These are phyloP conservation scores for Candida tetrigidarum DNA, from an alignment of 1,139 yeast genomes.

Conservation along the genomic window DNA sequence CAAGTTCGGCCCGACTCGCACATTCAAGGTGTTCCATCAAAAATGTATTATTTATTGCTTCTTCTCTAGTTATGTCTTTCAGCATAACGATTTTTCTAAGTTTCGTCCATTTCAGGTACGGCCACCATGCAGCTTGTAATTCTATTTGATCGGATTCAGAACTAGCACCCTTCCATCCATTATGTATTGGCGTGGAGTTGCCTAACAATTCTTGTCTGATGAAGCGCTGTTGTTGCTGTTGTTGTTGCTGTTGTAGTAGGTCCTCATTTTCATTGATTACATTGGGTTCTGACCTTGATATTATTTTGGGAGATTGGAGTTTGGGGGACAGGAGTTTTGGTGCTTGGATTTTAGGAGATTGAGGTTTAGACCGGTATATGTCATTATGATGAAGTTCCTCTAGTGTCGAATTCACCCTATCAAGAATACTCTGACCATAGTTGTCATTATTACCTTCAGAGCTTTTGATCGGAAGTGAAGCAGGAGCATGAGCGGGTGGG, in stretches of 20 bases:
- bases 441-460: not conserved
- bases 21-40: constrained; percentile 26
- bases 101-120: constrained; percentile 28
- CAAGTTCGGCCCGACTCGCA: constrained; percentile 23
- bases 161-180: not conserved
- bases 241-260: not conserved
- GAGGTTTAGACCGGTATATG: not conserved
- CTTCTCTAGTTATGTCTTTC: constrained; percentile 21
- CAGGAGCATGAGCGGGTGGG: not conserved
- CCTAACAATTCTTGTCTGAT: not conserved
- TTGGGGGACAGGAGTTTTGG: not conserved
- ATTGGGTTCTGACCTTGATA: not conserved
- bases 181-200: constrained; percentile 1
- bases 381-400: constrained; percentile 11
- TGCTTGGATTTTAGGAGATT: not conserved
- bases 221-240: not conserved
- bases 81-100: constrained; percentile 25
- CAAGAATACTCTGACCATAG: constrained; percentile 14
- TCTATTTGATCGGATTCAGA: not conserved
- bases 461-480: not conserved
- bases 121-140: constrained; percentile 22
- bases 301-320: not conserved
- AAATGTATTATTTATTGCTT: constrained; percentile 28
- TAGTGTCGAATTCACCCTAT: constrained; percentile 18
- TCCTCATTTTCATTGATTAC: not conserved